Percentiles rank a stretch among this genome's conserved stretches.
Evolutionary conservation across 805 yeast genomes (phyloP).

Genomic region (Saccharomycopsis babjevae): DNA sequence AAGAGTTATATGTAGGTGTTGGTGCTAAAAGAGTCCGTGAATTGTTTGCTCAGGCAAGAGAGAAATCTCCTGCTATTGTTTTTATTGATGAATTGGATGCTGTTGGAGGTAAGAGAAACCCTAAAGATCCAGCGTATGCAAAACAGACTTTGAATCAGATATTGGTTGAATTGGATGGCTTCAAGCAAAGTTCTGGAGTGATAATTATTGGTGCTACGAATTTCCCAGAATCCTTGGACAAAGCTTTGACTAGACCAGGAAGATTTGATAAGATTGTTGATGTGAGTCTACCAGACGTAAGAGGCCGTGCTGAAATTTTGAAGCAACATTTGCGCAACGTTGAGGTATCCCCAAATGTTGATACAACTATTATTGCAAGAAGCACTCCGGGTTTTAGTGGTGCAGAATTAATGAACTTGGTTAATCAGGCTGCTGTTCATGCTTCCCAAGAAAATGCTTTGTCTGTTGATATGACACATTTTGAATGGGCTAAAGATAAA

Average conservation of each 20-base stretch:
- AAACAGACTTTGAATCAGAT: constrained; percentile 95
- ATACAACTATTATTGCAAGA: constrained; percentile 83
- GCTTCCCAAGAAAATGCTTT: constrained; percentile 91
- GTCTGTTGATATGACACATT: constrained; percentile 80
- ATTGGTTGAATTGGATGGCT: constrained; percentile 92
- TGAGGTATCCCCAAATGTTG: constrained; percentile 76
- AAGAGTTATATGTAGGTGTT: constrained; percentile 96
- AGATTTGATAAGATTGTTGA: constrained; percentile 92
- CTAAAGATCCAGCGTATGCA: constrained; percentile 96
- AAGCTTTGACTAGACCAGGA: constrained; percentile 97
- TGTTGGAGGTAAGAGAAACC: constrained; percentile 95
- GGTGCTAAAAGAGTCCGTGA: constrained; percentile 98
- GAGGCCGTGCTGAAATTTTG: constrained; percentile 91
- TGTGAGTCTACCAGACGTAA: constrained; percentile 94
- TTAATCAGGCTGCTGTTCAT: constrained; percentile 95
- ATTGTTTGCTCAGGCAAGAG: constrained; percentile 83
- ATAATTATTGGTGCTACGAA: constrained; percentile 97
- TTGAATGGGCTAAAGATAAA: constrained; percentile 99
- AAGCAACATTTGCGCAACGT: constrained; percentile 87
- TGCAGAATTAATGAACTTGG: constrained; percentile 91
- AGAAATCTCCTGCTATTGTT: constrained; percentile 92
- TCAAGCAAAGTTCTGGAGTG: constrained; percentile 84
- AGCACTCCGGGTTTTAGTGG: constrained; percentile 99
- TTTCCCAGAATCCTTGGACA: constrained; percentile 93
- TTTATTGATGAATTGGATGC: constrained; percentile 98